Percentiles rank a stretch among this genome's conserved stretches.
These are phyloP conservation scores for Aspergillus sclerotioniger DNA, from an alignment of 495 filamentous ascomycete species.

Conservation along the genomic window DNA sequence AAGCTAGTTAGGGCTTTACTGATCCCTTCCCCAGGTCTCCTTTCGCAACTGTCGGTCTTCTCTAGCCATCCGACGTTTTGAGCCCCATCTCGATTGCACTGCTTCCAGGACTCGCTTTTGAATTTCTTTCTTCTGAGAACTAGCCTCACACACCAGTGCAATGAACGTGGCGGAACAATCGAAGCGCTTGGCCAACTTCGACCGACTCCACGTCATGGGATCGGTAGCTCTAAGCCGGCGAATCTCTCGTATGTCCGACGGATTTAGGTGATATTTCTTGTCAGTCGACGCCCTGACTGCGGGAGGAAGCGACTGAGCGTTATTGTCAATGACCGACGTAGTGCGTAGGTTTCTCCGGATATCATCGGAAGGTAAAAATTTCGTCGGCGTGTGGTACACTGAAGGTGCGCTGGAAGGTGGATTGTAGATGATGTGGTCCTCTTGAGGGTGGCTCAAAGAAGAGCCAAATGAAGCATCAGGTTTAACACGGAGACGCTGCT, in stretches of 20 bases:
- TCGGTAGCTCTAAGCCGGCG: slow-evolving; percentile 63
- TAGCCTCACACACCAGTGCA: slow-evolving; percentile 49
- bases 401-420: slow-evolving; percentile 82
- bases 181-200: slow-evolving; percentile 67
- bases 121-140: slow-evolving; percentile 46
- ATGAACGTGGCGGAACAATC: slow-evolving; percentile 77
- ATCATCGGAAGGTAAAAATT: slow-evolving; percentile 83
- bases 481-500: slow-evolving; percentile 68
- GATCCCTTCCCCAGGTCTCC: slow-evolving; percentile 54
- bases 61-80: slow-evolving; percentile 64
- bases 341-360: slow-evolving; percentile 59
- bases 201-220: slow-evolving; percentile 70
- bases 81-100: slow-evolving; percentile 71
- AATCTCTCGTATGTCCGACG: slow-evolving; percentile 76
- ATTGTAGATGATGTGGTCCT: slow-evolving; percentile 84
- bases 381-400: slow-evolving; percentile 81
- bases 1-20: slow-evolving; percentile 23
- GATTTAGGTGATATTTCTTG: slow-evolving; percentile 75
- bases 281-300: slow-evolving; percentile 50
- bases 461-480: slow-evolving; percentile 69
- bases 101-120: slow-evolving; percentile 57
- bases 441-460: slow-evolving; percentile 39
- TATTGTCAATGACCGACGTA: slow-evolving; percentile 13
- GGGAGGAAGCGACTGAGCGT: slow-evolving; percentile 49
- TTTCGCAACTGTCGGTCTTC: slow-evolving; percentile 70